Evolutionary conservation across 129 eudicot species (phyloP), one percentile per base, ranked within the genome.

Genomic region (Lactuca sativa): DNA sequence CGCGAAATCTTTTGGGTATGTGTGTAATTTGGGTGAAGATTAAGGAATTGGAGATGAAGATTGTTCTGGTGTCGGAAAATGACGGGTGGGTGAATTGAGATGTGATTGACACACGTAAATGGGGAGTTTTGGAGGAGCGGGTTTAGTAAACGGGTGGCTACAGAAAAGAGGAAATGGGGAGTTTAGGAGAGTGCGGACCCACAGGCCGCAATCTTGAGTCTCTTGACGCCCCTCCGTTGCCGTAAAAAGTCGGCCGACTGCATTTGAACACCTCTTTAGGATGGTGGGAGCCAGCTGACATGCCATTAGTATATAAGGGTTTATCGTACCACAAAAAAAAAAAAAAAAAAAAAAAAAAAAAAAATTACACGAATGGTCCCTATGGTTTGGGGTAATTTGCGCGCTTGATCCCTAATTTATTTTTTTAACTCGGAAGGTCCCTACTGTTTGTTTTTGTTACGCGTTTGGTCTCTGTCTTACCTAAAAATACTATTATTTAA

Each of bases 221-320:
- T 47, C n/a, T 47, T 47, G 15, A 48, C n/a, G 80, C 18, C 80
- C 74, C 74, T 75, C 62, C 47, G 80, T 59, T 48, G 74, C 34
- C 18, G 59, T 75, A 67, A 67, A 75, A 67, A 75, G 80, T 11
- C 79, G 60, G 56, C 36, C 58, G 41, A 12, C 40, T 57, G 41
- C 74, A 36, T 62, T 34, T 18, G 33, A 31, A 33, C 59, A 34
- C 73, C 60, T 57, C 56, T 41, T 47, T 47, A 74, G 30, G 30
- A 25, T 25, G 30, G 30, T 25, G 30, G 30, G 30, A 25, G 30
- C 30, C 30, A 25, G 30, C 30, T 25, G 30, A 25, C 30, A 25
- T 25, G 30, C 30, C 30, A 25, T 25, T 25, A 0, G 30, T 25
- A 25, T 25, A 25, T 25, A 1, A 25, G 30, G 30, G 30, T 25